Percentiles rank a stretch among this genome's conserved stretches.
phyloP scores from a whole-genome alignment of 2,329 filamentous ascomycete species.

The Pseudopithomyces chartarum region DNA sequence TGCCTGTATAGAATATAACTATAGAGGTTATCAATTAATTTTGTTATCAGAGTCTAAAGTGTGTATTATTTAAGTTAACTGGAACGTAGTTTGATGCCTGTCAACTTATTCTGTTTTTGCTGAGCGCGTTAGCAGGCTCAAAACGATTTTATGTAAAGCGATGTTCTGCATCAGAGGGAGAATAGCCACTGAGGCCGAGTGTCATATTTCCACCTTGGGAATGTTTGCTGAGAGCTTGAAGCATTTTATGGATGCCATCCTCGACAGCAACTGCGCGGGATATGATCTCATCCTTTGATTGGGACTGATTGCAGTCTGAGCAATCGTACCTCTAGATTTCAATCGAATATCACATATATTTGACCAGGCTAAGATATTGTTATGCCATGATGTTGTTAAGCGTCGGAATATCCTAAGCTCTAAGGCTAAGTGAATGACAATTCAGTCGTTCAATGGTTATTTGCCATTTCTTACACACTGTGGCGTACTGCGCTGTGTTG shows the following conservation, averaged over 20 bases:
- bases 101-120: neutral
- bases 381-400: conserved; percentile 5
- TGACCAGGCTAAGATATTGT: conserved; percentile 6
- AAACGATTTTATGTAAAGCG: conserved; percentile 12
- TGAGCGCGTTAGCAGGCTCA: conserved; percentile 9
- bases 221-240: conserved; percentile 12
- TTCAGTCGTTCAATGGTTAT: conserved; percentile 11
- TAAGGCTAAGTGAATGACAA: conserved; percentile 11
- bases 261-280: neutral
- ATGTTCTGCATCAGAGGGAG: conserved; percentile 12
- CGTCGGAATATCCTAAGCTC: conserved; percentile 2
- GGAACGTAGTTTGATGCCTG: neutral
- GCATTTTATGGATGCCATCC: conserved; percentile 3
- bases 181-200: conserved; percentile 13
- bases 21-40: too few relatives aligned
- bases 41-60: too few relatives aligned
- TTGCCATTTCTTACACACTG: conserved; percentile 16
- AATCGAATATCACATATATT: conserved; percentile 13
- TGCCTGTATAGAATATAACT: too few relatives aligned
- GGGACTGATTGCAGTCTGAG: conserved; percentile 2
- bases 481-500: conserved; percentile 11
- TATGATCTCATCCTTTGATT: neutral
- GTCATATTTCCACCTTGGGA: conserved; percentile 6
- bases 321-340: conserved; percentile 12
- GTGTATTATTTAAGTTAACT: too few relatives aligned